Evolutionary conservation across 352 stramenopile genomes (phyloP), one percentile per base, ranked within the genome.

Genomic region (Phytophthora boehmeriae): DNA sequence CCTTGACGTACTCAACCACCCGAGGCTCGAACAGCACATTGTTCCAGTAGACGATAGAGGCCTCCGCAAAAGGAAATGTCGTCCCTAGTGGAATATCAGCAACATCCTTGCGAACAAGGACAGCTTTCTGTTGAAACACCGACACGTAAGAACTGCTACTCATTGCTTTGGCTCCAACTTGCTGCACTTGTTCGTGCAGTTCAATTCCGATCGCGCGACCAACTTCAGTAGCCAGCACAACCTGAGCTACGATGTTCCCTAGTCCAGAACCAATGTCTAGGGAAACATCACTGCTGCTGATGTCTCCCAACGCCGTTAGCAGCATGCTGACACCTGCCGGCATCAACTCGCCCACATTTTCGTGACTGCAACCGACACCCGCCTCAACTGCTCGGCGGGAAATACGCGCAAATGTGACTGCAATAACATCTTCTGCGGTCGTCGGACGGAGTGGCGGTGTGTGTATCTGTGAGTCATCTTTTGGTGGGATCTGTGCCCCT

Each of bases 41-140:
- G 25, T 50, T 59, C 51, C 39, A 59, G 28, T 50, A 59, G 10
- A 59, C 51, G 19, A 50, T 41, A 17, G 38, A 44, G 14, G 51
- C 30, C 11, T 36, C 25, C 25, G 39, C 51, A 23, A 44, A 43
- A 30, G 39, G 51, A 44, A 28, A 39, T 8, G 51, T 50, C 25
- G 4, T 44, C 39, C 23, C 38, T 50, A 42, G 44, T 22, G 4
- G 32, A n/a, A 56, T 16, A 16, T 44, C 22, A 23, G 22, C 6
- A 13, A 59, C 27, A 27, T 39, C 28, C 17, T 50, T 9, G 28
- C 51, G 39, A 9, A 50, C 14, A 4, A 59, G 14, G 16, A 32
- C 4, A 1, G 39, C n/a, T 43, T 44, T 39, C 25, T 20, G 13
- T 8, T 17, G 20, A 17, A 22, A 51, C 11, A 19, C n/a, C 9